Conservation (phyloP, 225 moss, liverwort and hornwort species). For the Anthoceros angustus region DNA sequence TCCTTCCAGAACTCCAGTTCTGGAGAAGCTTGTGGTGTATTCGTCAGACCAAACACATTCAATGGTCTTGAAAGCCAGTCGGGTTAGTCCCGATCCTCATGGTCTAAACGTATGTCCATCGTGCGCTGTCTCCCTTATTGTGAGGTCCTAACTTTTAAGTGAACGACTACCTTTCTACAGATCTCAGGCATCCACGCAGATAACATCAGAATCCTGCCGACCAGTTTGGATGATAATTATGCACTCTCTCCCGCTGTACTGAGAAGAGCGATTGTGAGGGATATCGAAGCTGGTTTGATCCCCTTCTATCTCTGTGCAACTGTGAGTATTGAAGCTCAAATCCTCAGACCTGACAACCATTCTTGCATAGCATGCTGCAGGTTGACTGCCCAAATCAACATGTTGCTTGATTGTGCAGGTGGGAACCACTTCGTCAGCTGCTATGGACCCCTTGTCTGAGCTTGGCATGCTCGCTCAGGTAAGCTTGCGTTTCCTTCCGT, state of each 20-base stretch:
- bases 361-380: no score
- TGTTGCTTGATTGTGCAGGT: conserved; percentile 25
- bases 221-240: conserved; percentile 38
- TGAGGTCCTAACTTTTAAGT: no score
- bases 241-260: conserved; percentile 37
- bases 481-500: no score
- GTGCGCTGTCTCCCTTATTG: not conserved
- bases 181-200: conserved; percentile 40
- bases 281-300: conserved; percentile 43
- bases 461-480: conserved; percentile 52
- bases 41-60: conserved; percentile 67
- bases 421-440: conserved; percentile 78
- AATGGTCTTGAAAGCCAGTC: conserved; percentile 52
- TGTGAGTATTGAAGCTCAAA: no score
- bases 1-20: conserved; percentile 24
- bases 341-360: no score
- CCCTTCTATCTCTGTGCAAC: conserved; percentile 70
- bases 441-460: conserved; percentile 54
- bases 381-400: no score
- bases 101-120: no score
- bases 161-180: no score
- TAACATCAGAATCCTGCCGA: conserved; percentile 41
- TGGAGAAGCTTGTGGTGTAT: conserved; percentile 45
- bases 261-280: conserved; percentile 30
- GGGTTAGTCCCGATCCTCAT: conserved; percentile 15